Evolutionary conservation across 1,139 yeast genomes (phyloP).

Genomic region (Arxiozyma telluris): DNA sequence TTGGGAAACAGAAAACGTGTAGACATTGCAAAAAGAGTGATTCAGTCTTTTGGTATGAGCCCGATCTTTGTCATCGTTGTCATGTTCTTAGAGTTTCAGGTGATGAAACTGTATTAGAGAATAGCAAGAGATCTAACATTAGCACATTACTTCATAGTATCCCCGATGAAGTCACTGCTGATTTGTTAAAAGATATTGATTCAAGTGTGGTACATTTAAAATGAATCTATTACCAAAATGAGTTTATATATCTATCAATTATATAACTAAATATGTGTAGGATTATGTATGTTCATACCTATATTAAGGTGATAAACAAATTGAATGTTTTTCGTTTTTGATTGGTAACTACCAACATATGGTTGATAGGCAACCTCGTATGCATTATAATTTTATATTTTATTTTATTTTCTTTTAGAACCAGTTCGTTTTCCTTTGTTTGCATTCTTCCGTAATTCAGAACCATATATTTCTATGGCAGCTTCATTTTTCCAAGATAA

Average conservation of each 20-base stretch:
- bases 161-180: not conserved
- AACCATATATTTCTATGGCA: slow-evolving; percentile 19
- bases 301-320: not conserved
- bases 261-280: not conserved
- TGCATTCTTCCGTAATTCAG: slow-evolving; percentile 22
- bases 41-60: slow-evolving; percentile 16
- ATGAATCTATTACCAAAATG: not conserved
- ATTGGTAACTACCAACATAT: too few relatives aligned
- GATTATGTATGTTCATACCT: not conserved
- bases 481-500: slow-evolving; percentile 24
- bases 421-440: slow-evolving; percentile 14
- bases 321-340: slow-evolving; percentile 5
- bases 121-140: not conserved
- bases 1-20: slow-evolving; percentile 7
- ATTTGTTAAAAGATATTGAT: not conserved
- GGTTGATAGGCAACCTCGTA: too few relatives aligned
- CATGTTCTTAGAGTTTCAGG: slow-evolving; percentile 6
- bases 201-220: not conserved
- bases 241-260: not conserved
- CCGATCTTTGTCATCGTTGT: slow-evolving; percentile 18
- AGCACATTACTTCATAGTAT: not conserved
- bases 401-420: slow-evolving; percentile 1
- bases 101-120: not conserved
- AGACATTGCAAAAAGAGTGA: slow-evolving; percentile 9
- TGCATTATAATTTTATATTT: too few relatives aligned